Percentiles rank a stretch among this genome's conserved stretches.
Conservation (phyloP, 2,329 filamentous ascomycete species). For the Cordyceps militaris region DNA sequence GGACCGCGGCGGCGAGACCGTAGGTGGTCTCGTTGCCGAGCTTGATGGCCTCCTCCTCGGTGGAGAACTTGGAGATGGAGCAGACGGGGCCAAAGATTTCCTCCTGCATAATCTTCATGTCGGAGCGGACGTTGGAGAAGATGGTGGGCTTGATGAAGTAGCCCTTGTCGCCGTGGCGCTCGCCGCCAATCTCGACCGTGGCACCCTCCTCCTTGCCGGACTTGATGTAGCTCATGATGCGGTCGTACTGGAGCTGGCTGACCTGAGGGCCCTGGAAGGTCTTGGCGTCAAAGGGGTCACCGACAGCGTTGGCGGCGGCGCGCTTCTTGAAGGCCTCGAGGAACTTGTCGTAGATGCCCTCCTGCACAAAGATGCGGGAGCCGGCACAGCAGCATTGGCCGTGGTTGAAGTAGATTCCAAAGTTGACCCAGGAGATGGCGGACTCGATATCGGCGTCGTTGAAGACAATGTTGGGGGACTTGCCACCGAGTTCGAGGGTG, state of each 20-base stretch:
- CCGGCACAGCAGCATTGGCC: slow-evolving; percentile 62
- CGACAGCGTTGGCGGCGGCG: slow-evolving; percentile 62
- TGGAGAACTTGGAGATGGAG: slow-evolving; percentile 74
- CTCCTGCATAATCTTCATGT: slow-evolving; percentile 83
- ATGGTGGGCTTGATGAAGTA: slow-evolving; percentile 86
- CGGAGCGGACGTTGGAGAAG: slow-evolving; percentile 67
- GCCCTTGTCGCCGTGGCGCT: slow-evolving; percentile 58
- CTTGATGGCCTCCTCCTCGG: slow-evolving; percentile 65
- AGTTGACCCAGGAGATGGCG: slow-evolving; percentile 67
- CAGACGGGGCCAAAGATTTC: slow-evolving; percentile 85
- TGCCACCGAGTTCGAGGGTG: slow-evolving; percentile 67
- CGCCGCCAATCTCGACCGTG: slow-evolving; percentile 44
- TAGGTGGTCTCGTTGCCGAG: slow-evolving; percentile 67
- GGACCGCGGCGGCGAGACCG: slow-evolving; percentile 71
- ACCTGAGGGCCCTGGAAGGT: slow-evolving; percentile 84
- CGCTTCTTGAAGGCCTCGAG: slow-evolving; percentile 67
- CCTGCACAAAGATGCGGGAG: slow-evolving; percentile 74
- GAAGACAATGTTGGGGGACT: slow-evolving; percentile 71
- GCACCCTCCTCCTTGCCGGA: slow-evolving; percentile 49
- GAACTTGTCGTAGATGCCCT: slow-evolving; percentile 77
- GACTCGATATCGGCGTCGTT: slow-evolving; percentile 66
- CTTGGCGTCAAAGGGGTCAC: slow-evolving; percentile 65
- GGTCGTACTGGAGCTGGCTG: slow-evolving; percentile 72
- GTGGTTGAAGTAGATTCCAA: slow-evolving; percentile 54
- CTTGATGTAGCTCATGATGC: slow-evolving; percentile 73